Base-by-base conservation (phyloP, 2,329 filamentous ascomycete species). In the Colletotrichum sp. region DNA sequence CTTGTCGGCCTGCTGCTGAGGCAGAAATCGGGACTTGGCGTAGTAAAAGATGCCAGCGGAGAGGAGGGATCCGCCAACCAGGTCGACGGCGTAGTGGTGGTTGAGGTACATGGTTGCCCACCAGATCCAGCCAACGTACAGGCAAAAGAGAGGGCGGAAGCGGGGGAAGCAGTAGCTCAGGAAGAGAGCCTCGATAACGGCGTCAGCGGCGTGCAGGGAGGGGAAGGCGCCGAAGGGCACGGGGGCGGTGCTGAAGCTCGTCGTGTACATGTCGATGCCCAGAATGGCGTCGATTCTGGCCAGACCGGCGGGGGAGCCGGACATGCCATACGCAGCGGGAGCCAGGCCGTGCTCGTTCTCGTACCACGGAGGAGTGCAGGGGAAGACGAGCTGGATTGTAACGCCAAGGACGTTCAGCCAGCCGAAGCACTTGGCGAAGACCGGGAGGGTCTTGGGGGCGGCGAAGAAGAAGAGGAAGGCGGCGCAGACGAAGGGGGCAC, bases 31-130 rank as follows among this genome's bases (percentile, higher is more conserved):
- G 57, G 93, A 91, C 82, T 95, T 95, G 72, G 94, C 92, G 77
- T 95, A 92, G 86, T 96, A 98, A 89, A 95, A 99, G 75, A 94
- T 92, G 67, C 94, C 88, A 15, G 93, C 93, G 29, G 95, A 94
- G 76, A 95, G 89, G 76, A 98, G 88, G 83, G 94, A 95, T 79
- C 96, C 96, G 44, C 92, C 95, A 30, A 98, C 95, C 67, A 99
- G 89, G 84, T 99, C 96, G 55, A 99, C 94, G 36, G 96, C 96
- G 83, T 99, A 99, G 87, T 99, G 96, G 86, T 99, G 96, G 82
- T 95, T 98, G 69, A 99, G 91, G 83, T 99, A 98, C 95, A 99
- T 98, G 80, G 96, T 99, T 15, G 96, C 95, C 96, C 96, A 99
- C 95, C 96, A 98, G 81, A 98, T 93, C 96, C 96, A 98, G 83